Percentiles rank a stretch among this genome's conserved stretches.
Conservation (phyloP, 805 yeast genomes). For the Yarrowia deformans region DNA sequence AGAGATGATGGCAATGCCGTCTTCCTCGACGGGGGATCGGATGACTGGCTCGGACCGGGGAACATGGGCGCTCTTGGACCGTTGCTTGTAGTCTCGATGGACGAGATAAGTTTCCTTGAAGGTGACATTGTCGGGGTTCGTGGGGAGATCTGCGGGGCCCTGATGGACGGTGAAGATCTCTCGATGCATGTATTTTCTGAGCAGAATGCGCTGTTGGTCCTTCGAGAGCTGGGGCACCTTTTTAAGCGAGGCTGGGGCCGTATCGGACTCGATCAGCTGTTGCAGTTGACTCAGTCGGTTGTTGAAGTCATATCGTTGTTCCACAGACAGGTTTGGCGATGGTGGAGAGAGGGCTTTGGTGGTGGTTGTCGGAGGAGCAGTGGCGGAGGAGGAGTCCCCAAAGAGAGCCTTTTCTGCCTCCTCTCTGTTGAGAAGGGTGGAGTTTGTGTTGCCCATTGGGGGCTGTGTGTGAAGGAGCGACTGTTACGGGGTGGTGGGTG, state of each 20-base stretch:
- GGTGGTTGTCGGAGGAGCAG: neutral
- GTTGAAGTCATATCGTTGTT: slow-evolving; percentile 31
- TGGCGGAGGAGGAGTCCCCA: slow-evolving; percentile 8
- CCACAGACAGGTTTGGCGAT: slow-evolving; percentile 10
- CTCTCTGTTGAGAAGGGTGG: slow-evolving; percentile 35
- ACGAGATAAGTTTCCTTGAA: slow-evolving; percentile 27
- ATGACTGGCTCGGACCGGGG: slow-evolving; percentile 1
- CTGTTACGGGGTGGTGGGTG: slow-evolving; percentile 2
- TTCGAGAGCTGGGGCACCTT: slow-evolving; percentile 27
- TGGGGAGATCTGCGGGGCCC: slow-evolving; percentile 25
- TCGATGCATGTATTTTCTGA: slow-evolving; percentile 45
- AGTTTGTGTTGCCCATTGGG: slow-evolving; percentile 38
- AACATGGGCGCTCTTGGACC: slow-evolving; percentile 11
- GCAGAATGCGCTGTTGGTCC: slow-evolving; percentile 30
- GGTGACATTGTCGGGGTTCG: neutral
- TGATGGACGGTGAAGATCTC: slow-evolving; percentile 46
- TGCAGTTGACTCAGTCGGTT: slow-evolving; percentile 19
- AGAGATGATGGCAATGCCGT: slow-evolving; percentile 4
- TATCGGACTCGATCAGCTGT: slow-evolving; percentile 14
- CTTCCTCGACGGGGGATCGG: slow-evolving; percentile 10
- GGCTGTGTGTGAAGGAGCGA: slow-evolving; percentile 4
- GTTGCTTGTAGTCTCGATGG: slow-evolving; percentile 19
- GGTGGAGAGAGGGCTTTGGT: neutral
- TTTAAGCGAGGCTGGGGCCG: slow-evolving; percentile 19
- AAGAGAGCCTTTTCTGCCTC: slow-evolving; percentile 38